These are phyloP conservation scores for Trichoderma asperellum DNA, from an alignment of 2,329 filamentous ascomycete species.

Conservation along the genomic window DNA sequence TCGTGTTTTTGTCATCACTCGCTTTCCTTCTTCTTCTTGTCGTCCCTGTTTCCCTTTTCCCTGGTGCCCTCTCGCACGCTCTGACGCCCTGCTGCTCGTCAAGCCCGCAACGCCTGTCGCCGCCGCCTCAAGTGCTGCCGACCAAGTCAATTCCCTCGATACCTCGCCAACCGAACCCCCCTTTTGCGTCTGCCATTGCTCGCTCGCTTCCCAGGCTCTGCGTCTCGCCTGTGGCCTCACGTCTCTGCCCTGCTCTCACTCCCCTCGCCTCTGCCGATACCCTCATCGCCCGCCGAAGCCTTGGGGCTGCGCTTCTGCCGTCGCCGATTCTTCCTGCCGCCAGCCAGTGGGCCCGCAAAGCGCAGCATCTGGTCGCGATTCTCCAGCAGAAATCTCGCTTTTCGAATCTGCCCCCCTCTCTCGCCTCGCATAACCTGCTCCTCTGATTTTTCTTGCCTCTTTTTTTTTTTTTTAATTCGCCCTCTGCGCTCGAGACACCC, in stretches of 20 bases:
- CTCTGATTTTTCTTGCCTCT: neutral
- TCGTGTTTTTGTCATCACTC: constrained; percentile 11
- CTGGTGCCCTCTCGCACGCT: neutral
- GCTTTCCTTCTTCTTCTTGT: constrained; percentile 1
- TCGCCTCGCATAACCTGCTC: constrained; percentile 10
- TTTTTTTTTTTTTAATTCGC: neutral
- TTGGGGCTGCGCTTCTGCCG: constrained; percentile 3
- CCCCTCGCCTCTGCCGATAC: neutral
- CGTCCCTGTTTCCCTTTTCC: neutral
- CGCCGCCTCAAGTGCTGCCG: neutral
- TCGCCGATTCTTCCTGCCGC: constrained; percentile 23
- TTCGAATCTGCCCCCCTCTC: neutral
- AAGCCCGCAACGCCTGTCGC: neutral
- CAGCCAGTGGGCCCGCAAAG: constrained; percentile 22
- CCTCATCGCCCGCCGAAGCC: constrained; percentile 8
- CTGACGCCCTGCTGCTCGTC: neutral
- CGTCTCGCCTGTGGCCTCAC: constrained; percentile 3
- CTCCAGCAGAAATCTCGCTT: constrained; percentile 1
- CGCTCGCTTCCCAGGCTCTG: constrained; percentile 3
- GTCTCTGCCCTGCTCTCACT: neutral
- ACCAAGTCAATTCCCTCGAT: constrained; percentile 26
- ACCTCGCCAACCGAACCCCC: constrained; percentile 11
- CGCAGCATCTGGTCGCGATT: constrained; percentile 2
- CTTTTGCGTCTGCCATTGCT: constrained; percentile 25
- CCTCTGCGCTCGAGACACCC: neutral